A percentile compares a stretch with the other conserved stretches of the same genome.
These are phyloP conservation scores for Clonostachys byssicola DNA, from an alignment of 2,329 filamentous ascomycete genomes.

Conservation along the genomic window DNA sequence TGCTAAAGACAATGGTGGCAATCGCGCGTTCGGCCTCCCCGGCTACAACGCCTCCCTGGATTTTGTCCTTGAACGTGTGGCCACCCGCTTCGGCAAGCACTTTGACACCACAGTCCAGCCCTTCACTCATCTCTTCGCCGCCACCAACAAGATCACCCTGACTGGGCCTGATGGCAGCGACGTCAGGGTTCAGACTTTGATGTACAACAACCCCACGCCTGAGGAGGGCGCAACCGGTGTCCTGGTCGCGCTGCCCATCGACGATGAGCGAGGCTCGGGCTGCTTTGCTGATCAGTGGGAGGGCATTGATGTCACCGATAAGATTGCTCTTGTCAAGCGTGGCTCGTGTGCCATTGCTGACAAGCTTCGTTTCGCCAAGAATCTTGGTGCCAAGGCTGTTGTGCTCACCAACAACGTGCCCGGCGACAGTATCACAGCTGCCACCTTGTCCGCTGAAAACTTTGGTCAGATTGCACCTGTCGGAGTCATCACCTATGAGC, in stretches of 20 bases:
- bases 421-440: conserved; percentile 35
- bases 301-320: conserved; percentile 35
- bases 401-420: conserved; percentile 60
- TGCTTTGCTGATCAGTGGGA: conserved; percentile 39
- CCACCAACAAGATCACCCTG: conserved; percentile 34
- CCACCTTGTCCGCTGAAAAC: conserved; percentile 46
- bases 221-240: conserved; percentile 25
- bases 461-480: conserved; percentile 26
- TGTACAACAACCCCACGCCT: conserved; percentile 41
- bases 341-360: conserved; percentile 34
- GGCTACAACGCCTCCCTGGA: conserved; percentile 56
- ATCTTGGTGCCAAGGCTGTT: conserved; percentile 34
- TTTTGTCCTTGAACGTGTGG: conserved; percentile 44
- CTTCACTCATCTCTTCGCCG: conserved; percentile 40
- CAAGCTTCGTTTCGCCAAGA: conserved; percentile 37
- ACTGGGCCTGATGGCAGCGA: conserved; percentile 37
- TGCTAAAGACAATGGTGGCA: conserved; percentile 49
- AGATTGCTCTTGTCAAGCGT: conserved; percentile 39
- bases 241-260: conserved; percentile 28
- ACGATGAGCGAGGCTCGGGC: conserved; percentile 28
- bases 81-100: conserved; percentile 29
- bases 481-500: conserved; percentile 25
- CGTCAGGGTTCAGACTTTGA: conserved; percentile 35
- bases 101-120: conserved; percentile 39
- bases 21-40: conserved; percentile 54